phyloP scores from a whole-genome alignment of 345 rosid species.

The Chamaenerion angustifolium region DNA sequence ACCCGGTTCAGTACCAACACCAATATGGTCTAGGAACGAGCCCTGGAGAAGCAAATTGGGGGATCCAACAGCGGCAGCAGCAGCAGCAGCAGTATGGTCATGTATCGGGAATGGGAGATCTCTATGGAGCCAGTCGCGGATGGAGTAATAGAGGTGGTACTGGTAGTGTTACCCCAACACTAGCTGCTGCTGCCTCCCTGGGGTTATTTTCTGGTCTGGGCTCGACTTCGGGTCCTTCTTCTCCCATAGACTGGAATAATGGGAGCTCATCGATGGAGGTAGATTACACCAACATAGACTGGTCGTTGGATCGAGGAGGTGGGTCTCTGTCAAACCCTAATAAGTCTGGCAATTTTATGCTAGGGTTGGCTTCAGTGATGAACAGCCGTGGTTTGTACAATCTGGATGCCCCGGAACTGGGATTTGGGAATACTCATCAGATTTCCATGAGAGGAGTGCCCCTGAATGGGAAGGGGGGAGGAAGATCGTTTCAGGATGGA shows the following conservation, averaged over 20 bases:
- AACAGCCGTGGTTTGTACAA: conserved; percentile 21
- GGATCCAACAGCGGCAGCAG: conserved; percentile 23
- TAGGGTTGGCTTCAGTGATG: conserved; percentile 22
- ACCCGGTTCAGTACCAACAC: conserved; percentile 44
- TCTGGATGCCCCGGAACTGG: conserved; percentile 18
- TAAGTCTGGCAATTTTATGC: conserved; percentile 27
- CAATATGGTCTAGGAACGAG: conserved; percentile 17
- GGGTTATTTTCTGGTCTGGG: conserved; percentile 66
- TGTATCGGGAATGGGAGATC: conserved; percentile 27
- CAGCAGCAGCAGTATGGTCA: conserved; percentile 30
- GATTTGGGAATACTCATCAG: conserved; percentile 16
- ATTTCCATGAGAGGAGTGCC: conserved; percentile 24
- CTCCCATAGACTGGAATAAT: conserved; percentile 64
- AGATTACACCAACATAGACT: conserved; percentile 62
- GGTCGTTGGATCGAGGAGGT: conserved; percentile 61
- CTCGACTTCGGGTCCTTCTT: conserved; percentile 46
- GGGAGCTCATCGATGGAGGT: conserved; percentile 39
- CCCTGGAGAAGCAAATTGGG: not conserved
- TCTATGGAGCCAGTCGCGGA: conserved; percentile 29
- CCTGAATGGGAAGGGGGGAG: conserved; percentile 24
- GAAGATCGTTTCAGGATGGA: conserved; percentile 34
- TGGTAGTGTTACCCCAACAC: conserved; percentile 30
- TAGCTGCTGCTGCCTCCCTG: conserved; percentile 67
- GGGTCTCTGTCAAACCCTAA: conserved; percentile 22
- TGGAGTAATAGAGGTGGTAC: conserved; percentile 39